These are phyloP conservation scores for Harringtonia aguacate DNA, from an alignment of 2,329 filamentous ascomycete species.

Conservation along the genomic window DNA sequence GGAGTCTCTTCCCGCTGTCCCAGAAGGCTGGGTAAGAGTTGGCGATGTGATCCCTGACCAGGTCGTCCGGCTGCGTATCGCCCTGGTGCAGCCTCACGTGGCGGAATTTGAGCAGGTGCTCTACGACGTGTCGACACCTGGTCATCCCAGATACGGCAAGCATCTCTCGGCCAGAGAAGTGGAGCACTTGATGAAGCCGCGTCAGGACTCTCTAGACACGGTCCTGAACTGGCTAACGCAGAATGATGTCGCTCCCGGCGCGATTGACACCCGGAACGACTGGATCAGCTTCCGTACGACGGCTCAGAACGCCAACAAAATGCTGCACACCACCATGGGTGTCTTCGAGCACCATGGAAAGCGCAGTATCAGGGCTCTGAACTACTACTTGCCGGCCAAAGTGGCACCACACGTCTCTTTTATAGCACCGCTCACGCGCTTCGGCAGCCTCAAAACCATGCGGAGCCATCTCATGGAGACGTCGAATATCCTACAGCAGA, in stretches of 20 bases:
- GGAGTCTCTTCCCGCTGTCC: conserved; percentile 9
- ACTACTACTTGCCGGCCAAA: conserved; percentile 21
- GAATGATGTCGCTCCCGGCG: conserved; percentile 21
- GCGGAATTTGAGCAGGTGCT: conserved; percentile 17
- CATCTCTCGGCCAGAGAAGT: conserved; percentile 36
- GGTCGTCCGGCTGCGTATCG: conserved; percentile 11
- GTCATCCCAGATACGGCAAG: conserved; percentile 33
- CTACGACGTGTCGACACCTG: conserved; percentile 31
- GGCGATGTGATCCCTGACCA: conserved; percentile 6
- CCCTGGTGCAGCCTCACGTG: conserved; percentile 12
- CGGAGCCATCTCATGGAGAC: conserved; percentile 15
- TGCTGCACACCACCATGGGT: conserved; percentile 16
- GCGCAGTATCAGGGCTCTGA: conserved; percentile 19
- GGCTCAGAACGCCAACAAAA: conserved; percentile 12
- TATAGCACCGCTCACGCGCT: conserved; percentile 35
- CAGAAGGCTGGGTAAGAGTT: conserved; percentile 10
- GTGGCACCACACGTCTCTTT: conserved; percentile 29
- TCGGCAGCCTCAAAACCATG: conserved; percentile 19
- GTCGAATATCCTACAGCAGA: not conserved
- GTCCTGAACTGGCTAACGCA: conserved; percentile 34
- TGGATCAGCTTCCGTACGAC: conserved; percentile 16
- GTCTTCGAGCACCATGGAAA: conserved; percentile 12
- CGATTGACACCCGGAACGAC: conserved; percentile 22
- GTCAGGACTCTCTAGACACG: conserved; percentile 23
- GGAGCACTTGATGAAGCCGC: conserved; percentile 35